Conservation (phyloP, 176 grass and related monocot genomes). For the Paspalum notatum region DNA sequence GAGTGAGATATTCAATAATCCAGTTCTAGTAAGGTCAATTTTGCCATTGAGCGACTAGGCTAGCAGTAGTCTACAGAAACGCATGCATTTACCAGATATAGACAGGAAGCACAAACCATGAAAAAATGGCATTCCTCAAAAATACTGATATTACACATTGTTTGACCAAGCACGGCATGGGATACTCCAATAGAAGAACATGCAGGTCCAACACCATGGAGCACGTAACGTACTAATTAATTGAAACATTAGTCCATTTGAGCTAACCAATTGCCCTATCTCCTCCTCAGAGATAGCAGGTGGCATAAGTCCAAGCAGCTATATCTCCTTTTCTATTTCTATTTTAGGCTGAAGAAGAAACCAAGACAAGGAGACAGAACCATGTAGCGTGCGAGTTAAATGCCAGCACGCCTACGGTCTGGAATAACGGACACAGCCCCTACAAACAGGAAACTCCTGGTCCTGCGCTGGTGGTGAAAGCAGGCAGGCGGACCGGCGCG, state of each 20-base stretch:
- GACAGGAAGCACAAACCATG: background rate
- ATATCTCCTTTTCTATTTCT: no score
- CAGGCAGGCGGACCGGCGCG: background rate
- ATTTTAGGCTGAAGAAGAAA: no score
- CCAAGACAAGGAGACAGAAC: no score
- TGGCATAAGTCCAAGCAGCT: background rate
- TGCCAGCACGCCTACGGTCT: no score
- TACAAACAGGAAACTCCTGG: no score
- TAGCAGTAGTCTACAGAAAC: background rate
- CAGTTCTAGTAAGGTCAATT: background rate
- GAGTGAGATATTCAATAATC: background rate
- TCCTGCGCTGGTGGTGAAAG: no score
- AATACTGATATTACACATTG: background rate
- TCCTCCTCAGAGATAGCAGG: background rate
- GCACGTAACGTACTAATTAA: background rate
- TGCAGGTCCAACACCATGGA: background rate
- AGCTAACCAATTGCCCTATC: background rate
- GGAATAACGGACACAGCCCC: no score
- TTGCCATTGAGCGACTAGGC: background rate
- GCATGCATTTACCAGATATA: background rate
- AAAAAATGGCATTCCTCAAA: background rate
- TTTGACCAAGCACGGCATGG: no score
- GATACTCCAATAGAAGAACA: no score
- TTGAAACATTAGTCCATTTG: background rate
- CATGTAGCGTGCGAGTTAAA: no score